A percentile compares a stretch with the other conserved stretches of the same genome.
These are phyloP conservation scores for Sporisorium graminicola DNA, from an alignment of 1,284 basidiomycete species.

Conservation along the genomic window DNA sequence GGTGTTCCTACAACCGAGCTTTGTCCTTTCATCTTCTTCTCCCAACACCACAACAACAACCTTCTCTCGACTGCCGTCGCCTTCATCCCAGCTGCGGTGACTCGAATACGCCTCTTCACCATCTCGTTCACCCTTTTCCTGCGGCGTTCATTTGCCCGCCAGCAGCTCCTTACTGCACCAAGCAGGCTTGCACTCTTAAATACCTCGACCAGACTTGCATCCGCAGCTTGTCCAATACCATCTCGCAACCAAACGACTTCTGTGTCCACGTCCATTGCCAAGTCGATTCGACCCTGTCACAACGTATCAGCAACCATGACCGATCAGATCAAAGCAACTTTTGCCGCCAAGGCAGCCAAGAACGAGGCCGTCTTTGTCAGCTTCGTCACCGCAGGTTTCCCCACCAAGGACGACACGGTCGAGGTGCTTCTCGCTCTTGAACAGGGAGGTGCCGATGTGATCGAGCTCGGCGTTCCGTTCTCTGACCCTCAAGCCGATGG, in stretches of 20 bases:
- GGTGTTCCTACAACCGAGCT: not conserved
- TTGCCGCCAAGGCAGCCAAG: conserved; percentile 60
- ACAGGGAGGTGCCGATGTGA: conserved; percentile 90
- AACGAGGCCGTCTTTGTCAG: conserved; percentile 68
- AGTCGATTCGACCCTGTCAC: not conserved
- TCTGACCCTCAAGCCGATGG: conserved; percentile 94
- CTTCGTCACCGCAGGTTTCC: conserved; percentile 68
- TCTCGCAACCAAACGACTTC: conserved; percentile 6
- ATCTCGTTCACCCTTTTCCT: conserved; percentile 10
- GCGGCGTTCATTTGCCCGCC: conserved; percentile 4
- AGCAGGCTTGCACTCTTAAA: conserved; percentile 1
- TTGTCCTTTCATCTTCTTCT: not conserved
- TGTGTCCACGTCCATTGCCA: not conserved
- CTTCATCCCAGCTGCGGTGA: conserved; percentile 25
- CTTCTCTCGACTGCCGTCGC: conserved; percentile 13
- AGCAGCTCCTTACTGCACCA: conserved; percentile 7
- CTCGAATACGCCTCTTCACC: conserved; percentile 23
- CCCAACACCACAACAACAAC: conserved; percentile 7
- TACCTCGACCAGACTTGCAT: not conserved
- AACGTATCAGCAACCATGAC: conserved; percentile 48
- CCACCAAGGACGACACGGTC: conserved; percentile 77
- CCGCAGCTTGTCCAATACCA: not conserved
- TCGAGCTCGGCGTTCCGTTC: conserved; percentile 94
- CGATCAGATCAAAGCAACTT: conserved; percentile 60
- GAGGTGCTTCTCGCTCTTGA: conserved; percentile 90